Conservation (phyloP, 441 rosid species). For the Biscutella laevigata region DNA sequence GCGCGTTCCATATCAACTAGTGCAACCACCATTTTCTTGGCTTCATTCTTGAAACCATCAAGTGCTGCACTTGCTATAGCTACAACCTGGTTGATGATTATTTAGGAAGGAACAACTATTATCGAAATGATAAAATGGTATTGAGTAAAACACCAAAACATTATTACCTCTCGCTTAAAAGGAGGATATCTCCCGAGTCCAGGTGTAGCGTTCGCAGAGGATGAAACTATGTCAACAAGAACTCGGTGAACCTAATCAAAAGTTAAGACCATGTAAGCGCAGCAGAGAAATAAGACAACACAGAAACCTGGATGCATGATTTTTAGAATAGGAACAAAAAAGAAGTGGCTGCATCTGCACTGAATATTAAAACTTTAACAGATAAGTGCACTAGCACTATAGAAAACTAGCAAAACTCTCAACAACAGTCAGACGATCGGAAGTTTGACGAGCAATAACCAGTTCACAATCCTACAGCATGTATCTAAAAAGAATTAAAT, state of each 20-base stretch:
- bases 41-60: constrained; percentile 57
- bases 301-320: constrained; percentile 2
- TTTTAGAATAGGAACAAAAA: background rate
- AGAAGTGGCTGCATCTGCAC: background rate
- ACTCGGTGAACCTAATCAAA: constrained; percentile 59
- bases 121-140: constrained; percentile 3
- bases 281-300: constrained; percentile 1
- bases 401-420: background rate
- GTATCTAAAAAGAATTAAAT: constrained; percentile 13
- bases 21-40: constrained; percentile 63
- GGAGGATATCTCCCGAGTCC: constrained; percentile 82
- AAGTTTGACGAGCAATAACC: background rate
- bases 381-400: constrained; percentile 2
- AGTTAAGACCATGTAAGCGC: constrained; percentile 9
- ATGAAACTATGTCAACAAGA: constrained; percentile 57
- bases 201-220: constrained; percentile 62
- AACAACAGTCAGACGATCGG: background rate
- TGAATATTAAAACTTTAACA: background rate
- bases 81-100: constrained; percentile 35
- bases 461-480: background rate
- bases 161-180: constrained; percentile 62
- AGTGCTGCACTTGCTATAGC: constrained; percentile 62
- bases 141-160: constrained; percentile 7
- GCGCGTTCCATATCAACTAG: constrained; percentile 82
- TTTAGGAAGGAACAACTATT: background rate